Evolutionary conservation across 345 rosid species (phyloP).

Genomic region (Eucalyptus victrix): DNA sequence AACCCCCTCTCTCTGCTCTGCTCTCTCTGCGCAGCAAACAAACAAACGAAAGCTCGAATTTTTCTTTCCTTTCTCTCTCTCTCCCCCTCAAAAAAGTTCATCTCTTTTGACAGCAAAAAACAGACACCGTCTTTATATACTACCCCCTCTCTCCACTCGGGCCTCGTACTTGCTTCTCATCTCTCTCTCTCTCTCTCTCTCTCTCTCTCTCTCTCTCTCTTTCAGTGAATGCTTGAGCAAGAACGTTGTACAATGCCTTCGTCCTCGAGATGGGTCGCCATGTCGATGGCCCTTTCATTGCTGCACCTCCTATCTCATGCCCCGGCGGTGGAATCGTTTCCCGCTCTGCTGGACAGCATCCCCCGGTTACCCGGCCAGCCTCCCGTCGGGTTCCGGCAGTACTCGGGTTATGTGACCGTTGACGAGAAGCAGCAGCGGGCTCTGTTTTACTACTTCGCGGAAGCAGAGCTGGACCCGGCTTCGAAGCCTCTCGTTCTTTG

Average conservation of each 20-base stretch:
- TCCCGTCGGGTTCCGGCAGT: conserved; percentile 56
- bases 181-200: neutral
- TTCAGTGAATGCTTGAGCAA: neutral
- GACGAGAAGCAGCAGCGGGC: conserved; percentile 62
- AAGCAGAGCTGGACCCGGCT: conserved; percentile 65
- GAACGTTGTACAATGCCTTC: neutral
- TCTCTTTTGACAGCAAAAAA: neutral
- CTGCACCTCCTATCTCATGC: conserved; percentile 10
- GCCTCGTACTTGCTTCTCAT: neutral
- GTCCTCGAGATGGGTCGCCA: neutral
- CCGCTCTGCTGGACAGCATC: conserved; percentile 32
- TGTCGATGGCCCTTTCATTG: conserved; percentile 2
- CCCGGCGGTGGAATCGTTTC: conserved; percentile 13
- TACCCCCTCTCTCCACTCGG: neutral
- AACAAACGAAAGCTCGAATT: neutral
- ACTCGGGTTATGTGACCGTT: conserved; percentile 80
- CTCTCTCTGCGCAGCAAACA: neutral
- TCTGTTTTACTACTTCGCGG: conserved; percentile 92
- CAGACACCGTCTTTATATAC: neutral
- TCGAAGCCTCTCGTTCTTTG: conserved; percentile 92
- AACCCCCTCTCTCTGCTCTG: neutral
- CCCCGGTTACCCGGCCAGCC: conserved; percentile 81
- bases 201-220: neutral
- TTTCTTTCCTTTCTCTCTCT: neutral
- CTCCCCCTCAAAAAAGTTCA: neutral